phyloP scores from a whole-genome alignment of 1,139 yeast genomes.

The Scheffersomyces lignicola region DNA sequence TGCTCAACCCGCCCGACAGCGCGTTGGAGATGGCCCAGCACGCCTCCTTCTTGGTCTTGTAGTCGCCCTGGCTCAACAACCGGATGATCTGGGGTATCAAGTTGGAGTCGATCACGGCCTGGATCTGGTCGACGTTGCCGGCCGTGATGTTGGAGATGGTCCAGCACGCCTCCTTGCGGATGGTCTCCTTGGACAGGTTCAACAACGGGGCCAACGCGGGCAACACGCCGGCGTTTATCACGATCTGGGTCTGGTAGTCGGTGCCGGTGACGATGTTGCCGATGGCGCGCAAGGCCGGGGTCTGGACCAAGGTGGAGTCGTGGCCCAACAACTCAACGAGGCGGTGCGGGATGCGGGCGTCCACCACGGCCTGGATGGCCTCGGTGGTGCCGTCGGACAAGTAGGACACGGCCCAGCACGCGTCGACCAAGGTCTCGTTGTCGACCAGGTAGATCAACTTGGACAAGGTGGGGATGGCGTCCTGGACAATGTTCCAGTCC shows the following conservation, averaged over 20 bases:
- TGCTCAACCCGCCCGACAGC: conserved; percentile 88
- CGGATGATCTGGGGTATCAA: conserved; percentile 90
- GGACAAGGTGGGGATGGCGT: conserved; percentile 89
- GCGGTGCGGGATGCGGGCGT: conserved; percentile 92
- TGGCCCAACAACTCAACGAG: conserved; percentile 86
- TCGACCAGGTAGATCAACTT: conserved; percentile 88
- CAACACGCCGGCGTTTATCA: conserved; percentile 89
- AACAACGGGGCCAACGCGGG: conserved; percentile 81
- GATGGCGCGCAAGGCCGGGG: conserved; percentile 95
- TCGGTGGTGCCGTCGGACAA: conserved; percentile 89
- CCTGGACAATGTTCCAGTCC: conserved; percentile 83
- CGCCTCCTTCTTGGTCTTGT: conserved; percentile 96
- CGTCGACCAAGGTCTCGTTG: conserved; percentile 91
- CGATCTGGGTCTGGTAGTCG: conserved; percentile 92
- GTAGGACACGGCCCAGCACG: conserved; percentile 98
- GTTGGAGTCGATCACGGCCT: conserved; percentile 93
- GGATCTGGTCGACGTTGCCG: conserved; percentile 93
- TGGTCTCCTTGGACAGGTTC: conserved; percentile 83
- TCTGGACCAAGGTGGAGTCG: conserved; percentile 84
- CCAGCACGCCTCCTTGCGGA: conserved; percentile 98
- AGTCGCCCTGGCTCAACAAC: conserved; percentile 79
- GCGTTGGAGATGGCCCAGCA: conserved; percentile 99
- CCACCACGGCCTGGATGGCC: conserved; percentile 95
- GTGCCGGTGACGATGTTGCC: conserved; percentile 98
- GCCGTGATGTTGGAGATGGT: conserved; percentile 97